These are phyloP conservation scores for Suillus clintonianus DNA, from an alignment of 768 basidiomycete genomes.

Conservation along the genomic window DNA sequence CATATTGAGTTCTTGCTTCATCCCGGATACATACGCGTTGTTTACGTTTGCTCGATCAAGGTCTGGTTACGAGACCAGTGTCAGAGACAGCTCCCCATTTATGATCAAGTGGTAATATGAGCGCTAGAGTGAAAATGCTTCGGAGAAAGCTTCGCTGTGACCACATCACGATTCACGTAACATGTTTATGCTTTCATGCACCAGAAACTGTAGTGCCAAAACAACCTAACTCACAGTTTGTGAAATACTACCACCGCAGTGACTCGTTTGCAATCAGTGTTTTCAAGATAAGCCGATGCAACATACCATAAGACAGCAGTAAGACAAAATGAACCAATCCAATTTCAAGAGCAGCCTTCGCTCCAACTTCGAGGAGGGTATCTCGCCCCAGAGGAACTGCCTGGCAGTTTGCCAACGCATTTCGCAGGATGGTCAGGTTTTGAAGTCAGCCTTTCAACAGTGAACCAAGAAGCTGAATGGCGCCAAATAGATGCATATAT, in stretches of 20 bases:
- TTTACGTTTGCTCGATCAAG: constrained; percentile 67
- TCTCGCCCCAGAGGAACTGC: constrained; percentile 37
- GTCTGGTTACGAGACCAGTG: constrained; percentile 39
- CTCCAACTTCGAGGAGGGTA: constrained; percentile 45
- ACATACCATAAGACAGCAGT: constrained; percentile 67
- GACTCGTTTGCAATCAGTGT: constrained; percentile 4
- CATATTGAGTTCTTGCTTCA: constrained; percentile 73
- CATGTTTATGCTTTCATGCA: background rate
- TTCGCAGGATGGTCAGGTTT: background rate
- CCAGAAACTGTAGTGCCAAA: background rate
- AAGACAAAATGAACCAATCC: constrained; percentile 70
- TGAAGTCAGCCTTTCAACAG: background rate
- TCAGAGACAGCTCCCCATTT: background rate
- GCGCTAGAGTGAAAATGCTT: background rate
- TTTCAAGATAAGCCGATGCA: constrained; percentile 13
- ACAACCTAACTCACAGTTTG: constrained; percentile 50
- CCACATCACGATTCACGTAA: too few relatives aligned
- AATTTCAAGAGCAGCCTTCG: constrained; percentile 56
- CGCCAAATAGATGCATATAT: too few relatives aligned
- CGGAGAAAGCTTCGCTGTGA: background rate
- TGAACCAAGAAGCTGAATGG: background rate
- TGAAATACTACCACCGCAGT: constrained; percentile 52
- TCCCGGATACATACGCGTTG: constrained; percentile 80
- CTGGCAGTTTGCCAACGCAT: constrained; percentile 14
- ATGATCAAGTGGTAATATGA: background rate